A percentile compares a stretch with the other conserved stretches of the same genome.
These are phyloP conservation scores for Centaurea solstitialis DNA, from an alignment of 129 eudicot genomes.

Conservation along the genomic window DNA sequence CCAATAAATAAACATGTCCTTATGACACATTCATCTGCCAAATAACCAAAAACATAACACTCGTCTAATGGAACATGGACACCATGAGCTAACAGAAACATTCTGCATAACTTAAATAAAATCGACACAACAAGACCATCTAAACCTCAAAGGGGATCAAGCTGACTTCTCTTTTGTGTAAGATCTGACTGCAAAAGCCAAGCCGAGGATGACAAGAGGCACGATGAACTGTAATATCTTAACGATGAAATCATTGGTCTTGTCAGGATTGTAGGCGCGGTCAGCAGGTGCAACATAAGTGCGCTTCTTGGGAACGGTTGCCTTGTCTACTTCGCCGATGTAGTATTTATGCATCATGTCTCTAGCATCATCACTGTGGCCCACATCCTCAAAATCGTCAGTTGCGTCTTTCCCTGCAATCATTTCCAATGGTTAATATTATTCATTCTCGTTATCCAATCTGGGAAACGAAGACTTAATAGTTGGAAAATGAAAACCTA, in stretches of 20 bases:
- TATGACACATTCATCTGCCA: slow-evolving; percentile 6
- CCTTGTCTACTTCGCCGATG: slow-evolving; percentile 71
- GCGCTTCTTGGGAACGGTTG: slow-evolving; percentile 78
- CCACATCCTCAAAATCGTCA: slow-evolving; percentile 85
- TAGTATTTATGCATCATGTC: slow-evolving; percentile 65
- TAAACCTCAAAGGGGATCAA: slow-evolving; percentile 12
- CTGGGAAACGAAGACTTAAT: not conserved
- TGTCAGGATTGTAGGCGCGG: slow-evolving; percentile 49
- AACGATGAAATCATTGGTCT: slow-evolving; percentile 66
- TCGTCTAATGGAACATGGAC: slow-evolving; percentile 10
- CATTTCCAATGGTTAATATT: not conserved
- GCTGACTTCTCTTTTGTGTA: slow-evolving; percentile 78
- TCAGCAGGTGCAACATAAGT: slow-evolving; percentile 50
- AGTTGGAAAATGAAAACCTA: slow-evolving; percentile 22
- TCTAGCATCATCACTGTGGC: slow-evolving; percentile 85
- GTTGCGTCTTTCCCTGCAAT: slow-evolving; percentile 94
- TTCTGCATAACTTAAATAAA: slow-evolving; percentile 15
- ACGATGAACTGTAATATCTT: slow-evolving; percentile 82
- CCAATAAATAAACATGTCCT: not conserved
- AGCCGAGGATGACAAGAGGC: slow-evolving; percentile 71
- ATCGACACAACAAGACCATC: slow-evolving; percentile 19
- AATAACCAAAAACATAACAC: slow-evolving; percentile 7
- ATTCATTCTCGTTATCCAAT: not conserved
- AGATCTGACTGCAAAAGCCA: slow-evolving; percentile 75
- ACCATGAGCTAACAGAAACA: slow-evolving; percentile 10